Evolutionary conservation across 225 moss, liverwort and hornwort genomes (phyloP), one percentile per base, ranked within the genome.

Genomic region (Antitrichia curtipendula): DNA sequence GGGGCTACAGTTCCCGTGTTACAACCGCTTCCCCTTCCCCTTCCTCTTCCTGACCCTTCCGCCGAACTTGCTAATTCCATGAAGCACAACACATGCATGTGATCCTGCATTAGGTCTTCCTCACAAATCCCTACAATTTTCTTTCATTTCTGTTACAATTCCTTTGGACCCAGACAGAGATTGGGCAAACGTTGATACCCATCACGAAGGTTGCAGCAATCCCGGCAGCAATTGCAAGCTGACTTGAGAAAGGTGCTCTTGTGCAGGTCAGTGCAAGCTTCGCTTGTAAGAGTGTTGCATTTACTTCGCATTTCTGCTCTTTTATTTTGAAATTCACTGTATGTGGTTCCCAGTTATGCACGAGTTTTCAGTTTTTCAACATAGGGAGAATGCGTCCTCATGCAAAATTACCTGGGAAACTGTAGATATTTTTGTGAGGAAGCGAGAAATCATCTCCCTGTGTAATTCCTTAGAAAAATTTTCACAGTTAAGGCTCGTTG

Each of bases 11-110:
- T 89, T 81, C 71, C 71, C 64, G 25, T 81, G 61, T 54, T 22
- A 12, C 88, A 92, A 90, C 91, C 76, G 91, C 57, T 86, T 90
- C 81, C 76, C 63, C 75, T 90, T 45, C 82, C 69, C 70, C 85
- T 75, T 31, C 19, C 49, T 19, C 85, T 75, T 31, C 19, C 49
- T 19, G 6, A 9, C 49, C 31, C 49, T 74, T 54, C 72, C 57
- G 71, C 78, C 50, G 78, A 76, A 80, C 84, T 78, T 82, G 58
- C 78, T 53, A 43, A n/a, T 78, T 81, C 81, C 75, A 69, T 76
- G 61, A 63, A 75, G 47, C 80, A 38, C 56, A 47, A 56, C 24
- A 25, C 75, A 22, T 60, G 52, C 47, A 24, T 38, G 84, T 27
- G 65, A 50, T 64, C n/a, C 24, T 84, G 75, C 25, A 50, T 21